phyloP scores from a whole-genome alignment of 2,329 filamentous ascomycete species.

The Penicillium glabrum region DNA sequence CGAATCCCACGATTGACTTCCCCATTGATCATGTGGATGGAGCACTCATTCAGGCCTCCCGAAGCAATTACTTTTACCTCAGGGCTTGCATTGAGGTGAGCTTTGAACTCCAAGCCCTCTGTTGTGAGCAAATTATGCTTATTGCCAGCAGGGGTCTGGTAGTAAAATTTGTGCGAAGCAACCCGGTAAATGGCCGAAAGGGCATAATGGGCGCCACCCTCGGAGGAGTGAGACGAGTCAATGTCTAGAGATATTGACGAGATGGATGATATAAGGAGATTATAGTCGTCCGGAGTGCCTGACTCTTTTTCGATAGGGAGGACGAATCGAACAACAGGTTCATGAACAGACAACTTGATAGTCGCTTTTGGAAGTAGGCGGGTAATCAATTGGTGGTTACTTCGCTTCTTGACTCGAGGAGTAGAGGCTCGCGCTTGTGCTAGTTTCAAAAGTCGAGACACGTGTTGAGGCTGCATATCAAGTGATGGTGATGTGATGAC shows the following conservation, averaged over 20 bases:
- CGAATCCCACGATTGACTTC: constrained; percentile 92
- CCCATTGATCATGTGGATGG: constrained; percentile 82
- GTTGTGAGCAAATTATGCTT: constrained; percentile 85
- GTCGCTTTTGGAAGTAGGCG: constrained; percentile 90
- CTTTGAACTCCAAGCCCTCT: constrained; percentile 83
- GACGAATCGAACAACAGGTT: constrained; percentile 88
- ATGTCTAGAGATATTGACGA: constrained; percentile 91
- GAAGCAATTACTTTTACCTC: constrained; percentile 79
- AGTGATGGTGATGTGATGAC: constrained; percentile 94
- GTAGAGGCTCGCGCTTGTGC: constrained; percentile 57
- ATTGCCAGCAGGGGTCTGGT: constrained; percentile 80
- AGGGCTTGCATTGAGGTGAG: constrained; percentile 80
- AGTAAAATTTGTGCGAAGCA: constrained; percentile 86
- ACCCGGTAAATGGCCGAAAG: constrained; percentile 78
- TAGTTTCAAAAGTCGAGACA: constrained; percentile 80
- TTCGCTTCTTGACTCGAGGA: constrained; percentile 46
- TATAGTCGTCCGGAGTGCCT: constrained; percentile 72
- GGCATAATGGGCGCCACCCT: constrained; percentile 83
- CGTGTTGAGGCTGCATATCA: constrained; percentile 86
- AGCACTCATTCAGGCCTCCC: constrained; percentile 81
- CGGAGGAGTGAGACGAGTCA: constrained; percentile 89
- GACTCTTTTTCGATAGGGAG: constrained; percentile 71
- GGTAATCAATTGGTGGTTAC: constrained; percentile 70
- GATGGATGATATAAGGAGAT: constrained; percentile 91
- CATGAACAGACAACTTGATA: constrained; percentile 94